Percentiles rank a stretch among this genome's conserved stretches.
These are phyloP conservation scores for Styphnolobium japonicum DNA, from an alignment of 306 rosid genomes.

Conservation along the genomic window DNA sequence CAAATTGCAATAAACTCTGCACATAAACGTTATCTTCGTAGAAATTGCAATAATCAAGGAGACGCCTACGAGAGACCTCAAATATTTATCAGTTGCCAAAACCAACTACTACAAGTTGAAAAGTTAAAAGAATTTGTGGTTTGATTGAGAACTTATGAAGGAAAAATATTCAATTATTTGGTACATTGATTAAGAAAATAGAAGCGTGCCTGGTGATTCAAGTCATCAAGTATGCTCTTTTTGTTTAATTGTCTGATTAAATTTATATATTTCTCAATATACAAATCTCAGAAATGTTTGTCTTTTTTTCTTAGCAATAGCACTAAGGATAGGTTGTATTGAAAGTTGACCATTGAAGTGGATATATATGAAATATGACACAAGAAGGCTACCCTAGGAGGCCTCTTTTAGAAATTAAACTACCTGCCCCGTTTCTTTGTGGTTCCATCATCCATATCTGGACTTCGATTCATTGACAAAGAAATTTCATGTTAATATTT, in stretches of 20 bases:
- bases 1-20: not conserved
- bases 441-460: not conserved
- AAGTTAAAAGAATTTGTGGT: not conserved
- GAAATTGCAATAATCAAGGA: not conserved
- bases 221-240: not conserved
- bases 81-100: not conserved
- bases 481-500: not conserved
- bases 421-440: not conserved
- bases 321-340: not conserved
- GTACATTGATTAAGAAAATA: not conserved
- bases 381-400: not conserved
- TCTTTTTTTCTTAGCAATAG: not conserved
- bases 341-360: not conserved
- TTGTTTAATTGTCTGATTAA: not conserved
- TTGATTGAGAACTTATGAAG: not conserved
- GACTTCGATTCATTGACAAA: slow-evolving; percentile 7
- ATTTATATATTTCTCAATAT: not conserved
- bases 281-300: not conserved
- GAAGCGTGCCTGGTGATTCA: slow-evolving; percentile 11
- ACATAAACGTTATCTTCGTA: not conserved
- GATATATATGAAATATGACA: not conserved
- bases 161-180: not conserved
- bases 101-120: not conserved
- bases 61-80: not conserved
- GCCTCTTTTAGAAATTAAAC: not conserved